Evolutionary conservation across 2,329 filamentous ascomycete species (phyloP), one percentile per base, ranked within the genome.

Genomic region (Mollisia scopiformis): DNA sequence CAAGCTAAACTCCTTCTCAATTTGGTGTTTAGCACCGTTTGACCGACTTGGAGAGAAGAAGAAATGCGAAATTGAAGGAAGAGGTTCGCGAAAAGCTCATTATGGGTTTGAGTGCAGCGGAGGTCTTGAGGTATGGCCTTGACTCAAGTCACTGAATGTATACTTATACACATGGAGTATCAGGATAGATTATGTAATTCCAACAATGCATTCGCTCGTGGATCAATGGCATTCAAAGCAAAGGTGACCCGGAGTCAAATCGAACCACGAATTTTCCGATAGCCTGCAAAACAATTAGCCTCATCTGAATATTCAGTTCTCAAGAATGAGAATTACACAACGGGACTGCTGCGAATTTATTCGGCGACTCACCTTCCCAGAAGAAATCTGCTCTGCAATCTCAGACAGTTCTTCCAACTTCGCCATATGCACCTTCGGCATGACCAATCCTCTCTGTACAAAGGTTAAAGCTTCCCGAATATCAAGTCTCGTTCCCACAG

Each of bases 401-500:
- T 59, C 51, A 39, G 56, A 46, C 11, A 74, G 57, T 8, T 70
- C 63, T 21, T 63, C 65, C 3, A 75, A 59, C 49, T 61, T 66
- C 6, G 64, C 70, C 23, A 61, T 55, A 16, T 68, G 63, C 1
- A 73, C 68, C n/a, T 66, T 68, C 6, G 75, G 74, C 51, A 62
- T 66, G 1, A 79, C 76, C 11, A 69, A 41, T 0, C 73, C 68
- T 23, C 72, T 68, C 58, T 67, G 62, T 5, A 75, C 70, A 63
- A 79, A 79, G 8, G 76, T 75, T 1, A 79, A 66, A 1, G 78
- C 78, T 58, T 79, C 77, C 0, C 75, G 57, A 0, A 77, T 76
- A 54, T 80, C 77, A 2, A 65, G 65, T 13, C 75, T 63, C 4
- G 75, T 77, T 0, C 77, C 77, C 0, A 78, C 75, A 7, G 72